Base-by-base conservation (phyloP, 352 stramenopile genomes). In the Globisporangium spinosum region DNA sequence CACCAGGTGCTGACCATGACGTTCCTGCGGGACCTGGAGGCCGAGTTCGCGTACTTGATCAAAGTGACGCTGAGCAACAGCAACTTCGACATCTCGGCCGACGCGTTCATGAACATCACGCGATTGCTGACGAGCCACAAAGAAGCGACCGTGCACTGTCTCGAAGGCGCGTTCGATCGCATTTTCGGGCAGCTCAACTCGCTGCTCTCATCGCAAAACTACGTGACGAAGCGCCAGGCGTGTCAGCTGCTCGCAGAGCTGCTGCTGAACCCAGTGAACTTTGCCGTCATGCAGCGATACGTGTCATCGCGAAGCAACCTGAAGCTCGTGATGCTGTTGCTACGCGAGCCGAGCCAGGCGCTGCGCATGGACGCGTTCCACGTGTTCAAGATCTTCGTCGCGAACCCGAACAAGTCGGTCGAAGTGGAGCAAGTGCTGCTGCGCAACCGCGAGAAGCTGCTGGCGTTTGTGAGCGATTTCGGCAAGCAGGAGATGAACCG, bases 361-460 rank as follows among this genome's bases (percentile, higher is more conserved):
- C 69, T 95, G 64, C 85, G 82, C 38, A 89, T 92, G 78, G 87
- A 95, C 62, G 85, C 87, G 17, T 95, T 92, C 67, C 81, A 95
- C 65, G 81, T 95, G 55, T 95, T 95, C 67, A 95, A 95, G 71
- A 92, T 95, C 68, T 95, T 95, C 64, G 86, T 95, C 45, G 87
- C 85, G 9, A 95, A 95, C 65, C 87, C 87, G 40, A 88, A 89
- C 72, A 95, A 94, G 60, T 89, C 85, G 53, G 40, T 43, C 10
- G 85, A 92, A 61, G 80, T 95, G 25, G 80, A 89, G 72, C 77
- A 89, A 65, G 67, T 93, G 12, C 74, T 95, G 58, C 64, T 89
- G 34, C 82, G 80, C 15, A 95, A 95, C 68, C 74, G 73, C 12
- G 83, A 94, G 25, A 95, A 94, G 72, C 73, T 95, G 29, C 55